Evolutionary conservation across 2,329 filamentous ascomycete species (phyloP), one percentile per base, ranked within the genome.

Genomic region (Aureobasidium sp.): DNA sequence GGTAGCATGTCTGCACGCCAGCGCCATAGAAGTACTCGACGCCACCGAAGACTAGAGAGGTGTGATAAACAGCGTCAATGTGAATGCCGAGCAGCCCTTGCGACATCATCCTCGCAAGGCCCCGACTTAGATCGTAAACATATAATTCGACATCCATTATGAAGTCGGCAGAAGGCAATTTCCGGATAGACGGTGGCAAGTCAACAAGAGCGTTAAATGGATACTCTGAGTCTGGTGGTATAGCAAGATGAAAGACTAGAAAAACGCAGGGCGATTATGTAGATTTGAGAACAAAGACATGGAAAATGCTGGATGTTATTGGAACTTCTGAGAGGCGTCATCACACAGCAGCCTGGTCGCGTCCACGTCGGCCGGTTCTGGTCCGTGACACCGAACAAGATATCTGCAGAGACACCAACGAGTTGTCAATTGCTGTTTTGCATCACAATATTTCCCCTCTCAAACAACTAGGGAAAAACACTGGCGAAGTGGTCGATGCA

Each of bases 51-150:
- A 96, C 87, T 60, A 99, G 86, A 0, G 92, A 90, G 0, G 94
- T 97, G 74, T 99, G 94, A 69, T 97, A 97, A 59, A 99, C 85
- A 60, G 94, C 94, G 74, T 97, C 93, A 55, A 97, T 90, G 59
- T 88, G 85, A 1, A 81, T 83, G 1, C 87, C 87, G 5, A 87
- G 81, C 50, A 89, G 78, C 52, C 82, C 76, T 55, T 72, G 73
- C 13, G 82, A 86, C 72, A 85, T 82, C 76, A 83, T 65, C 46
- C 69, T 63, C 27, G 71, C 71, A 71, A 73, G 68, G 47, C 73
- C 73, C 63, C 75, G 71, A 9, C 78, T 80, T n/a, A 81, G 74
- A 65, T 81, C 79, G 67, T 81, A 81, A 39, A 81, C 78, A 64
- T 79, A 81, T 17, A 81, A 73, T 64, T 80, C 70, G 32, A 81